A percentile compares a stretch with the other conserved stretches of the same genome.
These are phyloP conservation scores for Auricularia auricula-judae DNA, from an alignment of 768 basidiomycete genomes.

Conservation along the genomic window DNA sequence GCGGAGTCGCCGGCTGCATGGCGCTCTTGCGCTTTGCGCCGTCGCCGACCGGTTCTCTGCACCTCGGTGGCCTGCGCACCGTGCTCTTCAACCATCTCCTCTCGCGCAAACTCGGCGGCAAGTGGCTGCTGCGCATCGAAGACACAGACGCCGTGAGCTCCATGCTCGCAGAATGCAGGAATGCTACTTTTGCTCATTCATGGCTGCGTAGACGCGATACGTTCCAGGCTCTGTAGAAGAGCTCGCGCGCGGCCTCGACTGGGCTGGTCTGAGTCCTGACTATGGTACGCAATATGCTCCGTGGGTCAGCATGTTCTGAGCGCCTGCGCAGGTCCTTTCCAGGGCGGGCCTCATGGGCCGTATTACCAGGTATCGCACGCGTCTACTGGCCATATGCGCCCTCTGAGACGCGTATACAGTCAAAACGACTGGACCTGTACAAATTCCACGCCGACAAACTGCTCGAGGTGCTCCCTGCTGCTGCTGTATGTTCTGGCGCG, in stretches of 20 bases:
- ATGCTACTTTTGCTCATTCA: neutral
- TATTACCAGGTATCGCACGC: constrained; percentile 61
- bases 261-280: constrained; percentile 90
- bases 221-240: constrained; percentile 80
- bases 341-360: constrained; percentile 65
- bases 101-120: constrained; percentile 70
- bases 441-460: constrained; percentile 59
- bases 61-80: constrained; percentile 90
- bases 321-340: constrained; percentile 54
- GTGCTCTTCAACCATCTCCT: constrained; percentile 88
- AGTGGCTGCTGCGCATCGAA: constrained; percentile 88
- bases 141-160: constrained; percentile 77
- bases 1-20: constrained; percentile 21
- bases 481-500: neutral
- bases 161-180: constrained; percentile 13
- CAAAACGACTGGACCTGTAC: constrained; percentile 82
- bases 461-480: constrained; percentile 45
- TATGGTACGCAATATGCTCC: constrained; percentile 45
- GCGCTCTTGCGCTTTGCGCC: constrained; percentile 86
- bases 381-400: neutral
- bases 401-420: constrained; percentile 37
- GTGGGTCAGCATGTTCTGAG: neutral
- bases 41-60: constrained; percentile 89
- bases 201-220: constrained; percentile 47
- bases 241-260: constrained; percentile 63